These are phyloP conservation scores for Teunomyces aglyptinius DNA, from an alignment of 805 yeast genomes.

Conservation along the genomic window DNA sequence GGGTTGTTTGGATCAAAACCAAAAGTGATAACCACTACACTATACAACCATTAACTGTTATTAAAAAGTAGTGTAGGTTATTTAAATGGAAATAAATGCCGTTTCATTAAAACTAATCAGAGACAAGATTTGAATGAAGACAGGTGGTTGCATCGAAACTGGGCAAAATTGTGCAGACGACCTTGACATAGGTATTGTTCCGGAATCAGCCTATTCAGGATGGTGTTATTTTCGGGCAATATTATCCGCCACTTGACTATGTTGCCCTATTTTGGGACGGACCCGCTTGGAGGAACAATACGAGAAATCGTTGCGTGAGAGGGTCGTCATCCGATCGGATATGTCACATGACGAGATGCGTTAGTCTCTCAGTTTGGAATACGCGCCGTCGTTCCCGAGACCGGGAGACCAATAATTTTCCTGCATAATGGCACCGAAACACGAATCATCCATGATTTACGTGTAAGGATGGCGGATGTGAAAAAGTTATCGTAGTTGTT, in stretches of 20 bases:
- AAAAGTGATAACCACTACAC: constrained; percentile 81
- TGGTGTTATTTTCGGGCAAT: neutral
- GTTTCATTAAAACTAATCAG: too few relatives aligned
- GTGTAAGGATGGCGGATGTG: neutral
- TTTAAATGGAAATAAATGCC: too few relatives aligned
- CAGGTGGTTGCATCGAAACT: neutral
- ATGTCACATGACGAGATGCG: neutral
- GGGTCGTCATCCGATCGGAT: neutral
- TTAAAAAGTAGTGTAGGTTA: too few relatives aligned
- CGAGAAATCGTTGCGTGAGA: neutral
- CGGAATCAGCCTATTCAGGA: too few relatives aligned
- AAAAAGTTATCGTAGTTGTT: too few relatives aligned
- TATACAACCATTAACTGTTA: constrained; percentile 42
- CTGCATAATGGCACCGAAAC: constrained; percentile 1
- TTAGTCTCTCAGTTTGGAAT: neutral
- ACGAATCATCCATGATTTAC: constrained; percentile 2
- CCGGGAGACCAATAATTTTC: neutral
- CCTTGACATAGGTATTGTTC: neutral
- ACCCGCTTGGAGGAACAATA: neutral
- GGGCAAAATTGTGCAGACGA: neutral
- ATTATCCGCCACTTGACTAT: neutral
- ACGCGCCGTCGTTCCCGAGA: neutral
- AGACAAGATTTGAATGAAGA: too few relatives aligned
- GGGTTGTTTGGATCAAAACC: constrained; percentile 82
- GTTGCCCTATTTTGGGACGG: neutral